Evolutionary conservation across 352 stramenopile species (phyloP), one percentile per base, ranked within the genome.

Genomic region (Phytophthora idaei): DNA sequence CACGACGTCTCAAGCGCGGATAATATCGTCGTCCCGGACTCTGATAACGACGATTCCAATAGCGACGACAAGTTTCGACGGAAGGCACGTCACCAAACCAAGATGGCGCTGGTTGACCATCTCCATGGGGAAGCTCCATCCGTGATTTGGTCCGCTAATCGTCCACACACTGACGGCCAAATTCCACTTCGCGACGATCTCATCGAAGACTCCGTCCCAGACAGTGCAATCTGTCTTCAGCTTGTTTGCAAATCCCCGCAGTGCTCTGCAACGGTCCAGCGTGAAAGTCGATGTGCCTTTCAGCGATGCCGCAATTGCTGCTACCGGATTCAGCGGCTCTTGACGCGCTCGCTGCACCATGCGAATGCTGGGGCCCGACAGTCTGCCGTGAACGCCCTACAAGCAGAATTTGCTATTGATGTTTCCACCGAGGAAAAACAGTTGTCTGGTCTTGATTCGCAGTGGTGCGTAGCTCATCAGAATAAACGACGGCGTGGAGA

Each of bases 121-220:
- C 50, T 89, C 5, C 47, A 81, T 17, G 64, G 73, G 21, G 76
- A 85, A 53, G 77, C 57, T 1, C 62, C 75, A 25, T 57, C 70
- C 2, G 69, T 85, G 25, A 76, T 90, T 39, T 92, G 84, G 84
- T 82, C 84, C 7, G 77, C 84, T 10, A 84, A 87, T 17, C 67
- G 74, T 45, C 50, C 42, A 15, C 48, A 76, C 15, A 2, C 52
- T 7, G 61, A 63, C 2, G 41, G 48, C 8, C 56, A 61, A 57
- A 14, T n/a, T 60, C 25, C 15, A 53, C 9, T 41, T 42, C 29
- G 32, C 11, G 25, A 36, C 64, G 68, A 39, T 71, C 64, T 41
- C 39, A 75, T 36, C 32, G 41, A 28, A 44, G 39, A 41, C 32
- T 36, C 0, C 11, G 17, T 36, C 14, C 25, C 44, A 6, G 53